Base-by-base conservation (phyloP, 306 rosid species). In the Medicago lupulina region DNA sequence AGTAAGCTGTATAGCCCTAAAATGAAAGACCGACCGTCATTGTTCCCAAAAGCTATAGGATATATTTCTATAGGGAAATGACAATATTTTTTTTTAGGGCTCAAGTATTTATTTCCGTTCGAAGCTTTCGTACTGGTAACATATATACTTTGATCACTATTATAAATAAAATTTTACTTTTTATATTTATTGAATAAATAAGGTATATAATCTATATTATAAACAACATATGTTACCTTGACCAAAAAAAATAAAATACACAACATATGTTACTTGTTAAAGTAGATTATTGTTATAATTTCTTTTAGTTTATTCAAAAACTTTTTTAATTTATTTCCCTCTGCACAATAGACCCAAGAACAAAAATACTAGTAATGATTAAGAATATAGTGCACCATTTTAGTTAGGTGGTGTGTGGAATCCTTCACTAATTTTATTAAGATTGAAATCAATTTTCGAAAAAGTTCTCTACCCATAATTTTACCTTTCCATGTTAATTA, bases 301-400 rank as follows among this genome's bases (percentile, higher is more conserved):
- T n/a, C n/a, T n/a, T n/a, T n/a, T n/a, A n/a, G n/a, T n/a, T n/a
- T n/a, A n/a, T n/a, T n/a, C n/a, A n/a, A n/a, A n/a, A n/a, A 21
- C 23, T 21, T 21, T 34, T 34, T 34, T 34, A 2, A 34, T 46
- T 46, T 44, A 44, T 44, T 23, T 64, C 57, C 23, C 23, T 28
- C 43, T 60, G 31, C 31, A 4, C 13, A 54, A 72, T 16, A 72
- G 44, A 62, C 66, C 19, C 70, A 47, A 46, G 19, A 6, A 58
- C 59, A 23, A 43, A 28, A 58, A 21, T 50, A 28, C 31, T 28
- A 28, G 31, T 28, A 62, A 64, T 7, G 49, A 15, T 57, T 10
- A 58, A 61, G 11, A 59, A 61, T 61, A 75, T 51, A 72, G 79
- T 76, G 71, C 36, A 82, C 71, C 85, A 76, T 69, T 59, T 81